These are phyloP conservation scores for Yarrowia sp. DNA, from an alignment of 805 yeast species.

Conservation along the genomic window DNA sequence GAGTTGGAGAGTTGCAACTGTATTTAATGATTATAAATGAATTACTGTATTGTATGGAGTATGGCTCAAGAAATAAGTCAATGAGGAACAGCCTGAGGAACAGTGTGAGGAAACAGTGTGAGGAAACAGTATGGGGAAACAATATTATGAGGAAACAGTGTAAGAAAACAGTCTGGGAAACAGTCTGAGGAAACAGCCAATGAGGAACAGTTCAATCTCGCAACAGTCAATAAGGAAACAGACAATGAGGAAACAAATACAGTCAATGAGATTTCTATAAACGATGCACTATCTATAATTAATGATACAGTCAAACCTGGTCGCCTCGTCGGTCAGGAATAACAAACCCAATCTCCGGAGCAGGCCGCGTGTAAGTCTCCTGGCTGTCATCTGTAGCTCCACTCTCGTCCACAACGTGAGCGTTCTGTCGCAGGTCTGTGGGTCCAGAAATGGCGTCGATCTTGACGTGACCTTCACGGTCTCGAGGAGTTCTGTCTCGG, in stretches of 20 bases:
- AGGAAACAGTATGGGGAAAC: too few relatives aligned
- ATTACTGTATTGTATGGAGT: too few relatives aligned
- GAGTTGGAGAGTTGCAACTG: neutral
- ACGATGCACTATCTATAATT: neutral
- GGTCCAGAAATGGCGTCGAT: conserved; percentile 1
- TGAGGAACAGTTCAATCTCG: too few relatives aligned
- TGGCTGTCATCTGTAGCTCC: conserved; percentile 1
- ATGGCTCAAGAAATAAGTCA: too few relatives aligned
- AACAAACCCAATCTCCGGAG: conserved; percentile 9
- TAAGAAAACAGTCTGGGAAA: too few relatives aligned
- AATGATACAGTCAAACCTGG: neutral
- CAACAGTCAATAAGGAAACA: too few relatives aligned
- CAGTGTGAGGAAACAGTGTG: too few relatives aligned
- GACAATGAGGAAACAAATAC: too few relatives aligned
- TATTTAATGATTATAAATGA: too few relatives aligned
- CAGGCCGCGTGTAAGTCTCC: neutral
- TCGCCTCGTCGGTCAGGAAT: conserved; percentile 7
- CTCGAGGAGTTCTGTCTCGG: conserved; percentile 10
- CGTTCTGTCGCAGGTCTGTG: neutral
- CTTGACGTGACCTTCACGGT: conserved; percentile 1
- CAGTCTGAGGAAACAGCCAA: too few relatives aligned
- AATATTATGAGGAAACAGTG: too few relatives aligned
- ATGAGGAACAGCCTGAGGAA: too few relatives aligned
- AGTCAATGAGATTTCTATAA: neutral
- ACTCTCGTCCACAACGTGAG: neutral